Evolutionary conservation across 2,329 filamentous ascomycete species (phyloP).

Genomic region (Juglanconis oblonga): DNA sequence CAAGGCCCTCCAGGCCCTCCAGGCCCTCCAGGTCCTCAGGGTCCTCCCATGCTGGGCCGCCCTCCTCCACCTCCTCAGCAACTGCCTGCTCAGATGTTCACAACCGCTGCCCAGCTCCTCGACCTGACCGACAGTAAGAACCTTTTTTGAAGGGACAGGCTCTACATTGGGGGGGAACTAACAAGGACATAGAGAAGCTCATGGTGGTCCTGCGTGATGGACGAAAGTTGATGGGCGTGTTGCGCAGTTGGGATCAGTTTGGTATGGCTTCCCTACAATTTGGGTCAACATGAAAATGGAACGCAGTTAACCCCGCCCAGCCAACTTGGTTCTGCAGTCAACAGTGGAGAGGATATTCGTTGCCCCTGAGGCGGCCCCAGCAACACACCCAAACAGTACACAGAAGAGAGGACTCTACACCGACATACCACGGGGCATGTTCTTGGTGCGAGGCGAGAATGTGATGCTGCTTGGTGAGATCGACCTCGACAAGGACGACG

Average conservation of each 20-base stretch:
- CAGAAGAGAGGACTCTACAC: conserved; percentile 62
- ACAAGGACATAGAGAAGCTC: conserved; percentile 71
- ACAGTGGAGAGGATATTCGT: conserved; percentile 87
- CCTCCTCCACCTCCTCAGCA: conserved; percentile 26
- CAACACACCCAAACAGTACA: conserved; percentile 31
- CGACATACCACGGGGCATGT: conserved; percentile 82
- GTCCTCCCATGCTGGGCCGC: conserved; percentile 19
- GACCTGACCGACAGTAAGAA: conserved; percentile 94
- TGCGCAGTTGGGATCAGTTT: conserved; percentile 97
- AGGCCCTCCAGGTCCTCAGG: conserved; percentile 21
- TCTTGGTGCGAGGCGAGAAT: conserved; percentile 92
- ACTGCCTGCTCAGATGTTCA: conserved; percentile 94
- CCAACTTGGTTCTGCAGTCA: conserved; percentile 87
- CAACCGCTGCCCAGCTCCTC: conserved; percentile 89
- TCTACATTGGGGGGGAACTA: not conserved
- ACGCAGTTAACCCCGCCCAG: conserved; percentile 24
- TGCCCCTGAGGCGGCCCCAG: conserved; percentile 40
- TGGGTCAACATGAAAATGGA: not conserved
- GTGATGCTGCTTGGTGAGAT: conserved; percentile 95
- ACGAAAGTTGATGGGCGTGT: conserved; percentile 85
- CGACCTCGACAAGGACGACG: conserved; percentile 93
- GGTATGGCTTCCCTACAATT: conserved; percentile 52
- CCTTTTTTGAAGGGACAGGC: not conserved
- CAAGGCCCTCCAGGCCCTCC: conserved; percentile 21
- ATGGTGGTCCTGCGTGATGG: conserved; percentile 89